Base-by-base conservation (phyloP, 1,284 basidiomycete species). In the Xerocomus cyaneibrunnescens region DNA sequence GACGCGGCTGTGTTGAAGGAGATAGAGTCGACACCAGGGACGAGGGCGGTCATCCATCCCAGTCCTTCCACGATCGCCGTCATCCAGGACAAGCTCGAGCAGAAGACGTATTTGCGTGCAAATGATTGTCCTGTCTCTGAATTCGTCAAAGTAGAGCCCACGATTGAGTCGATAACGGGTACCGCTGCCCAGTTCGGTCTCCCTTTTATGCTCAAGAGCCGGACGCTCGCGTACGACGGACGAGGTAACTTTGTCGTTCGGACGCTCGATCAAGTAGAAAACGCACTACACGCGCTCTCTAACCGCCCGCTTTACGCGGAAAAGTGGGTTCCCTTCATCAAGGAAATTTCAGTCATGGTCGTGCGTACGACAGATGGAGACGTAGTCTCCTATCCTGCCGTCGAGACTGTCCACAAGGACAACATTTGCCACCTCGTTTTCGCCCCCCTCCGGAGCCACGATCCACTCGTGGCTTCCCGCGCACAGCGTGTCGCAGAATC, bases 301-400 rank as follows among this genome's bases (percentile, higher is more conserved):
- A 77, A 84, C 47, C 75, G 86, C 1, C 80, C 80, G 30, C 74
- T 98, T 5, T 99, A 99, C 62, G 96, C 93, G 0, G 96, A 99
- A 70, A 89, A 89, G 62, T 97, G 93, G 87, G 91, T 95, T 0
- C 84, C 87, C 0, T 98, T 99, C 62, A 75, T 77, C 32, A 88
- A 88, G 64, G 96, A 99, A 70, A 87, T 98, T 25, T 94, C 96
- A 0, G 95, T 99, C 41, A 98, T 99, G 92, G 97, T 99, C 13
- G 95, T 98, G 2, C 85, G 93, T 23, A 85, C 88, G 14, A 76
- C 76, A 7, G 69, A 74, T 17, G 95, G 94, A 13, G 80, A 92
- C 50, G 86, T 95, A 5, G 69, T 74, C 23, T 89, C 90, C 8
- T 99, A 99, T 67, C 94, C 96, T 22, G 87, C 85, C 1, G 97